Percentiles rank a stretch among this genome's conserved stretches.
Evolutionary conservation across 768 basidiomycete genomes (phyloP).

Genomic region (Scleroderma citrinum): DNA sequence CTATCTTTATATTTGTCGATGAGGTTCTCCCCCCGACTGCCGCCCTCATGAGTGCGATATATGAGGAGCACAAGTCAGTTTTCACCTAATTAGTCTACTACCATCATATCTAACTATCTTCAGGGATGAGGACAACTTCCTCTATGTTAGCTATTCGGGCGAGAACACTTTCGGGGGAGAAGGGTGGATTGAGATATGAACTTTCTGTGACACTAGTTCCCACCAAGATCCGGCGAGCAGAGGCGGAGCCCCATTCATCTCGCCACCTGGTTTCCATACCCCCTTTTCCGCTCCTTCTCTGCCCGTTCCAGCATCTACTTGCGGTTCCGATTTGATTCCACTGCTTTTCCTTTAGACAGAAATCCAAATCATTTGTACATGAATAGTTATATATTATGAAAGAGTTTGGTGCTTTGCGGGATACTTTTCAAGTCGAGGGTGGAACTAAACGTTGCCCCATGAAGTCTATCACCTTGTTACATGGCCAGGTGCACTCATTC

Average conservation of each 20-base stretch:
- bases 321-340: neutral
- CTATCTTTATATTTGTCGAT: conserved; percentile 99
- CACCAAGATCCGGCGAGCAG: too few relatives aligned
- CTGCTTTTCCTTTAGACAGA: neutral
- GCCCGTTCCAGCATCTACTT: neutral
- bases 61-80: conserved; percentile 98
- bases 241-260: too few relatives aligned
- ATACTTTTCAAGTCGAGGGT: too few relatives aligned
- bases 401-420: neutral
- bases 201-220: conserved; percentile 8
- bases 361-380: conserved; percentile 1
- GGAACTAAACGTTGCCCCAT: too few relatives aligned
- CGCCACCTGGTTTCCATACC: neutral
- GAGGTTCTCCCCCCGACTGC: conserved; percentile 98
- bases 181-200: conserved; percentile 30
- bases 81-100: conserved; percentile 1
- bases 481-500: too few relatives aligned
- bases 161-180: conserved; percentile 87
- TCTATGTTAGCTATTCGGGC: conserved; percentile 97
- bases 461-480: too few relatives aligned
- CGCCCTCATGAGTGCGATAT: conserved; percentile 96
- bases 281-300: neutral
- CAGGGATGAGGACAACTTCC: conserved; percentile 98
- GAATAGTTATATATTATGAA: neutral
- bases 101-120: conserved; percentile 21